Evolutionary conservation across 2,329 filamentous ascomycete genomes (phyloP), one percentile per base, ranked within the genome.

Genomic region (Whalleya microplaca): DNA sequence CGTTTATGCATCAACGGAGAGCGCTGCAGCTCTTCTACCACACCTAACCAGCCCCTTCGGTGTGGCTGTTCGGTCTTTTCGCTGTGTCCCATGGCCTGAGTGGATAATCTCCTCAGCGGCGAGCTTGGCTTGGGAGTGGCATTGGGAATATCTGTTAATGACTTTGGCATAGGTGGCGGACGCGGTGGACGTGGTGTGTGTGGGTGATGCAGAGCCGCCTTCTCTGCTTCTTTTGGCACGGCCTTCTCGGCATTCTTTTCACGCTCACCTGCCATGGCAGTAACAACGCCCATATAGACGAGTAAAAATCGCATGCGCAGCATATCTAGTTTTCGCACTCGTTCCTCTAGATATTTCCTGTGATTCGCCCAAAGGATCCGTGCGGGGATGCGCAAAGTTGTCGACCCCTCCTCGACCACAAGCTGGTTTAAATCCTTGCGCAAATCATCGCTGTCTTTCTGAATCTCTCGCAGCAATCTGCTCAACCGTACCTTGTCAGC

Each of bases 261-360:
- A 37, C 63, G 64, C 20, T 71, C 65, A 45, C 63, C 65, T 16
- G 70, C 69, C 44, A 69, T 70, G 10, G 74, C 71, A 12, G 80
- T 75, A 51, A 87, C 77, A 58, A 86, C 79, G 61, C 84, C 82
- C 82, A 88, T 83, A 70, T 86, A 86, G 40, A 86, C 78, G 37
- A 87, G 83, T 29, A 88, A 72, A 67, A 88, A 87, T 58, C 85
- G 80, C 83, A 86, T 86, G 68, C 85, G 79, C 67, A 88, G 69
- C 65, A 87, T 71, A 64, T 88, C 85, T 41, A 88, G 73, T 45
- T 84, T 76, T 53, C 82, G 78, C 51, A 87, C 75, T 49, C 82
- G 79, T 62, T 85, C 83, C 68, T 86, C 82, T 48, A 88, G 73
- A 49, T 77, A 75, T 48, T 70, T 71, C 63, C 82, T 79, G 66